Conservation (phyloP, 2,329 filamentous ascomycete species). For the Ophiostoma triangulosporum region DNA sequence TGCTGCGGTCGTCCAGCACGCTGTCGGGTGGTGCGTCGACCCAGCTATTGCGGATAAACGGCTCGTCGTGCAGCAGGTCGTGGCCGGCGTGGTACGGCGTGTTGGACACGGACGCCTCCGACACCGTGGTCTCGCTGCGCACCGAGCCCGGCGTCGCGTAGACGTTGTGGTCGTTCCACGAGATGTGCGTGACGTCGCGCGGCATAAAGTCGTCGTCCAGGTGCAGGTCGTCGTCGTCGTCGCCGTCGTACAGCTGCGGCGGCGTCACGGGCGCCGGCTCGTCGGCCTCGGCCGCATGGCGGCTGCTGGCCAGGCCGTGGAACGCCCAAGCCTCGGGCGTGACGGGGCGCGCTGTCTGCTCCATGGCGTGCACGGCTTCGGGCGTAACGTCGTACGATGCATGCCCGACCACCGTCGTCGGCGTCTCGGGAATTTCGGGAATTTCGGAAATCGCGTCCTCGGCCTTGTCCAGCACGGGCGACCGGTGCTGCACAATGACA, state of each 20-base stretch:
- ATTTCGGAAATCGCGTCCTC: not conserved
- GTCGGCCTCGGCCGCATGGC: not conserved
- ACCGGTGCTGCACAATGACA: not conserved
- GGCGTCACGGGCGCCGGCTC: conserved; percentile 11
- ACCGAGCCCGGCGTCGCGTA: conserved; percentile 23
- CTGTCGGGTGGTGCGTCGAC: conserved; percentile 8
- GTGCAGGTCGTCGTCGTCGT: conserved; percentile 6
- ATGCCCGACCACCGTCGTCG: not conserved
- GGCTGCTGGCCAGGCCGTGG: not conserved
- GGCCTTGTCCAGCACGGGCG: not conserved
- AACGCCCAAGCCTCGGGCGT: not conserved
- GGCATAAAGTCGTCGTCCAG: conserved; percentile 15
- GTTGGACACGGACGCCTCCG: conserved; percentile 11
- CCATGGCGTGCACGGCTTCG: not conserved
- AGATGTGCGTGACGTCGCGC: conserved; percentile 21
- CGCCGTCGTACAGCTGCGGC: conserved; percentile 4
- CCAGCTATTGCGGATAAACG: conserved; percentile 22
- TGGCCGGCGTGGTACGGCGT: not conserved
- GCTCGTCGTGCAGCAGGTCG: conserved; percentile 19
- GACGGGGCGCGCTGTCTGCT: not conserved
- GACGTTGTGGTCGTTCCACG: conserved; percentile 19
- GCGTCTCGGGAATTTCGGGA: not conserved
- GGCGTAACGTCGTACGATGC: too few species aligned
- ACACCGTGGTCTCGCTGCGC: conserved; percentile 23
- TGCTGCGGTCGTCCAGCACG: conserved; percentile 5